Evolutionary conservation across 345 rosid species (phyloP).

Genomic region (Pugionium dolabratum): DNA sequence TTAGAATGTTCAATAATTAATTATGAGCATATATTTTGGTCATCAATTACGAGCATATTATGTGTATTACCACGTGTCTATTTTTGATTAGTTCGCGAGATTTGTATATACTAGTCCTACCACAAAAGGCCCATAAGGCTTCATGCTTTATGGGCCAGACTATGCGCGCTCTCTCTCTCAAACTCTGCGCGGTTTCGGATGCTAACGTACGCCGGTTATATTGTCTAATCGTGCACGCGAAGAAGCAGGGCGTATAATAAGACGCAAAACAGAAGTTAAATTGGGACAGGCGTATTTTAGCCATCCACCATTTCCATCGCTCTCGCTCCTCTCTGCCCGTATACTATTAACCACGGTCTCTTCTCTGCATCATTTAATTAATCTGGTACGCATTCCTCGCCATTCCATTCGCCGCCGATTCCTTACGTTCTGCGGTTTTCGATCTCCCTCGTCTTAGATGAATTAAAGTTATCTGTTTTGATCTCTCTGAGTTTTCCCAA

Average conservation of each 20-base stretch:
- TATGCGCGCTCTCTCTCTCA: neutral
- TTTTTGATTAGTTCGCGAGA: neutral
- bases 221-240: slow-evolving; percentile 35
- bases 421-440: neutral
- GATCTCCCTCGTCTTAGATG: neutral
- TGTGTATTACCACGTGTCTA: neutral
- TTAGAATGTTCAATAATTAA: too few species aligned
- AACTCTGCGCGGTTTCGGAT: neutral
- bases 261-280: slow-evolving; percentile 20
- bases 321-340: slow-evolving; percentile 12
- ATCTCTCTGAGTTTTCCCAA: slow-evolving; percentile 5
- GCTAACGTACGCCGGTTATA: slow-evolving; percentile 33
- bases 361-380: slow-evolving; percentile 13
- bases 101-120: neutral
- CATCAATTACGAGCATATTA: too few species aligned
- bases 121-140: slow-evolving; percentile 18
- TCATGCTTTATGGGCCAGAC: slow-evolving; percentile 15
- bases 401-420: neutral
- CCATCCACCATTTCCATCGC: slow-evolving; percentile 39
- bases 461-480: slow-evolving; percentile 3
- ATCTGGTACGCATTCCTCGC: slow-evolving; percentile 28
- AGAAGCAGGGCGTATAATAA: slow-evolving; percentile 24
- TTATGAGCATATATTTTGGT: too few species aligned
- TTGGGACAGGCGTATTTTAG: slow-evolving; percentile 39
- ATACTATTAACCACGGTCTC: slow-evolving; percentile 20